Base-by-base conservation (phyloP, 371 early-diverging fungal species). In the Chytridium lagenaria region DNA sequence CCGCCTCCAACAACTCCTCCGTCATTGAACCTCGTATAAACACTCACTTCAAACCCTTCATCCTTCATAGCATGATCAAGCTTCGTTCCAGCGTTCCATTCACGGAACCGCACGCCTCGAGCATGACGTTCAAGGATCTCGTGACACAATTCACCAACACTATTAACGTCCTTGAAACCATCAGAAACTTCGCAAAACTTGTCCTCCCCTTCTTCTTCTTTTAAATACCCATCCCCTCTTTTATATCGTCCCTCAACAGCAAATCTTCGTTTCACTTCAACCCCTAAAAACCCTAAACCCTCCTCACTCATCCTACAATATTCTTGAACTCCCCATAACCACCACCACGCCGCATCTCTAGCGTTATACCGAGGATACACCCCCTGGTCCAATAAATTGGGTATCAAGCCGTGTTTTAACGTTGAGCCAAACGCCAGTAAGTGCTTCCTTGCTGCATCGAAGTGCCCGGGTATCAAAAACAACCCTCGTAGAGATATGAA, bases 281-380 rank as follows among this genome's bases (percentile, higher is more conserved):
- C 84, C 16, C 89, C 72, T 50, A 98, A 80, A 63, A 98, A 91
- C 0, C 75, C 85, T 2, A 85, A 66, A 0, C 97, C 97, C 57
- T 96, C 92, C 0, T 94, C 92, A 1, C 82, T 67, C 23, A 84
- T 67, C 1, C 82, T 77, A 75, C 93, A 95, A 73, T 98, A 98
- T 52, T 92, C 88, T 68, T 94, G 94, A 22, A 98, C 90, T 0
- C 93, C 87, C 74, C 94, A 93, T 70, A 96, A 81, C 88, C 93
- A 98, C 88, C 92, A 98, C 98, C 99, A 98, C 0, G 92, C 90
- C 1, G 99, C 95, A 79, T 98, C 98, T 31, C 98, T 90, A 1
- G 97, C 94, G 79, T 98, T 98, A 82, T 96, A 98, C 1, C 99
- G 86, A 30, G 98, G 97, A 2, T 59, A 40, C 30, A 80, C 80